Conservation (phyloP, 768 basidiomycete genomes). For the Trametes cingulata region DNA sequence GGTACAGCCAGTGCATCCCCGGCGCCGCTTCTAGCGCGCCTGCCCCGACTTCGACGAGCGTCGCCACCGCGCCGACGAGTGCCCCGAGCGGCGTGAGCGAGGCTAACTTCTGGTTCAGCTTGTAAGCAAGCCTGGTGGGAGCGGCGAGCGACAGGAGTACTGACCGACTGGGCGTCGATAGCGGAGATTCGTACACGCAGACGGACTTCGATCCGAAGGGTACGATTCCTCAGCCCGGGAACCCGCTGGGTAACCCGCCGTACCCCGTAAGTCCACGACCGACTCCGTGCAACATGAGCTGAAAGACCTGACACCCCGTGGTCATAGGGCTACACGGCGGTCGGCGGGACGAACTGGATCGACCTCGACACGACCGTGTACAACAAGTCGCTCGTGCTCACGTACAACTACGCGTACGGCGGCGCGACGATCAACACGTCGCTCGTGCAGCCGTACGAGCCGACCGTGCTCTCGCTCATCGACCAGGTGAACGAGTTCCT, state of each 20-base stretch:
- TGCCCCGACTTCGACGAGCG: not conserved
- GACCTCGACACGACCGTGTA: conserved; percentile 51
- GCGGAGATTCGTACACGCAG: conserved; percentile 62
- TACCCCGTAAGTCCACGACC: conserved; percentile 39
- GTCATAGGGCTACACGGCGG: conserved; percentile 46
- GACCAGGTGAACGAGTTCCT: conserved; percentile 68
- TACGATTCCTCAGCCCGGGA: conserved; percentile 44
- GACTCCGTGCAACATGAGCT: not conserved
- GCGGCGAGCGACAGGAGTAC: not conserved
- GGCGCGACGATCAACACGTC: conserved; percentile 64
- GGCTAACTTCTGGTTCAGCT: conserved; percentile 57
- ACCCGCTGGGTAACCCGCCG: conserved; percentile 54
- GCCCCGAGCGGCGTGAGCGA: conserved; percentile 4
- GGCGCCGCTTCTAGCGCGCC: conserved; percentile 1
- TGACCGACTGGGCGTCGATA: conserved; percentile 21
- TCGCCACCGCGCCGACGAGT: conserved; percentile 1
- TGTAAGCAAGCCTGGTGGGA: conserved; percentile 37
- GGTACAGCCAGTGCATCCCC: conserved; percentile 21
- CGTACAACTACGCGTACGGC: conserved; percentile 68
- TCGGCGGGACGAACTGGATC: conserved; percentile 62
- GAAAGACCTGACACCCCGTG: not conserved
- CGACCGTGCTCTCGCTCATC: conserved; percentile 53
- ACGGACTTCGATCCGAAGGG: conserved; percentile 49
- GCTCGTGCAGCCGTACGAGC: conserved; percentile 53
- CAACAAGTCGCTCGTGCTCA: conserved; percentile 55